phyloP scores from a whole-genome alignment of 495 filamentous ascomycete genomes.

The Platismatia glauca region DNA sequence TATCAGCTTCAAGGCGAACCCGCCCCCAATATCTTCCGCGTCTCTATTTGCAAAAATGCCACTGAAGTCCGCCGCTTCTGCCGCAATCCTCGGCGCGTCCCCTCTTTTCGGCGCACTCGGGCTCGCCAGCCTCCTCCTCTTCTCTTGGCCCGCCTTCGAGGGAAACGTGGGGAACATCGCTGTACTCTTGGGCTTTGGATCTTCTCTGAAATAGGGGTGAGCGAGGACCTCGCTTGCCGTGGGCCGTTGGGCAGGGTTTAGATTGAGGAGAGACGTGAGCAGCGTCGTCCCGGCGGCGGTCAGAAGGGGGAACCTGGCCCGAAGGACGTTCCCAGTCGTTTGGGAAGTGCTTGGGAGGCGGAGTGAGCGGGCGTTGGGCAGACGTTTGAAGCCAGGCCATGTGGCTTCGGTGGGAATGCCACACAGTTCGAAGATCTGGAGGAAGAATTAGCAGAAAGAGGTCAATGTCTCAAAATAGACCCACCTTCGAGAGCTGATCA shows the following conservation, averaged over 20 bases:
- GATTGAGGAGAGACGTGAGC: slow-evolving; percentile 56
- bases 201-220: slow-evolving; percentile 82
- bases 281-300: slow-evolving; percentile 66
- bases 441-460: neutral
- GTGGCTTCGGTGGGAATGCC: slow-evolving; percentile 78
- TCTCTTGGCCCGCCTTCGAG: slow-evolving; percentile 89
- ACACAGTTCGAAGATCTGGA: slow-evolving; percentile 74
- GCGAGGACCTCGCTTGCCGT: slow-evolving; percentile 60
- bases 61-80: slow-evolving; percentile 64
- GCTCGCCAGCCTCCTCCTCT: slow-evolving; percentile 58
- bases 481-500: slow-evolving; percentile 61
- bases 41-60: slow-evolving; percentile 65
- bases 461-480: slow-evolving; percentile 20
- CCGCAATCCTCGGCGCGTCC: slow-evolving; percentile 55
- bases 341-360: slow-evolving; percentile 54
- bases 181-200: slow-evolving; percentile 76
- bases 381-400: slow-evolving; percentile 80
- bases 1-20: slow-evolving; percentile 65
- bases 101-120: slow-evolving; percentile 84
- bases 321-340: slow-evolving; percentile 31
- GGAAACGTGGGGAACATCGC: slow-evolving; percentile 91
- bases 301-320: slow-evolving; percentile 71
- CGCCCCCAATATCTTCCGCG: slow-evolving; percentile 67
- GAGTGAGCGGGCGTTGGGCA: slow-evolving; percentile 81
- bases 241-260: slow-evolving; percentile 67